Percentiles rank a stretch among this genome's conserved stretches.
Conservation (phyloP, 305 asterid genomes). For the Withania somnifera region DNA sequence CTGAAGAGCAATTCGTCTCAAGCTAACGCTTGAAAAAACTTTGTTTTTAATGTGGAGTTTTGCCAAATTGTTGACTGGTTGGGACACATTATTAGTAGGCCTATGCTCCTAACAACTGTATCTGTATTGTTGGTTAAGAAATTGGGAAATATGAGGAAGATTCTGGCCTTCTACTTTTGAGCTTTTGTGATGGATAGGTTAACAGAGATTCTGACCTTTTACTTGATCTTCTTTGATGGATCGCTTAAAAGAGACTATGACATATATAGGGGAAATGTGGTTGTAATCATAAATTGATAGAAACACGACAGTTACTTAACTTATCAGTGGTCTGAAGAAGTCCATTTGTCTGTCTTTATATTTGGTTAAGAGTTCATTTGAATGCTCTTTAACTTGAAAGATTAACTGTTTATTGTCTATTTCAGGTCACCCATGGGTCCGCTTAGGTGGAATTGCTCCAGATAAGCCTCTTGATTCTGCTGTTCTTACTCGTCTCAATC, state of each 20-base stretch:
- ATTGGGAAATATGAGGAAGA: background rate
- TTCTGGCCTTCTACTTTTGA: background rate
- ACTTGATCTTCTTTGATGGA: background rate
- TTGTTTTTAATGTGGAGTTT: background rate
- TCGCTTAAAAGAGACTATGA: background rate
- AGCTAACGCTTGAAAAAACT: background rate
- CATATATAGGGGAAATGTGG: background rate
- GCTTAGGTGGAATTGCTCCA: slow-evolving; percentile 60
- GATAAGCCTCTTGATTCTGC: slow-evolving; percentile 93
- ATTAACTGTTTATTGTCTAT: background rate
- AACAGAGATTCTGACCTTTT: background rate
- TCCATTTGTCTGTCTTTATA: background rate
- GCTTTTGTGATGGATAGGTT: background rate
- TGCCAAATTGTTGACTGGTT: background rate
- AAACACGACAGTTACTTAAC: background rate
- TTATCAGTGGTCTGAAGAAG: background rate
- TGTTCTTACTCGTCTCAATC: slow-evolving; percentile 69
- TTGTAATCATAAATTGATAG: background rate
- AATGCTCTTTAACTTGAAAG: background rate
- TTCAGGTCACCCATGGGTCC: slow-evolving; percentile 92
- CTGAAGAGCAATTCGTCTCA: background rate
- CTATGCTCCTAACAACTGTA: background rate
- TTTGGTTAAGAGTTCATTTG: background rate
- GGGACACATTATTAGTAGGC: background rate
- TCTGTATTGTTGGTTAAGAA: background rate